Base-by-base conservation (phyloP, 352 stramenopile genomes). In the Phytopythium litorale region DNA sequence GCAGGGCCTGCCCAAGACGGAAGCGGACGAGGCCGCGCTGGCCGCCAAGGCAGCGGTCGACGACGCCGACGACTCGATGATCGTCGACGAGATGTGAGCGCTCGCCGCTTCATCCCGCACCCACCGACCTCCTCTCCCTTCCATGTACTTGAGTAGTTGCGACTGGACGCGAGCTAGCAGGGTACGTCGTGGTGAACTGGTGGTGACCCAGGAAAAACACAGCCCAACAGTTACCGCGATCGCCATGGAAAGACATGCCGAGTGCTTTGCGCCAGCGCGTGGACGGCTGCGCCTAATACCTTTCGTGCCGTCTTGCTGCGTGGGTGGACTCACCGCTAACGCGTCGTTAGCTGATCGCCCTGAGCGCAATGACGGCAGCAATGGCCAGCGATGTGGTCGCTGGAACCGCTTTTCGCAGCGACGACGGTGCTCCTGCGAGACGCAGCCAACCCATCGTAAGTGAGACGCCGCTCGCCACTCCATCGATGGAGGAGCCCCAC, bases 21-120 rank as follows among this genome's bases (percentile, higher is more conserved):
- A 86, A 48, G 68, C 79, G 33, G 70, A 84, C 62, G 75, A 83
- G 28, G 35, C 68, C 9, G 63, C 64, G 12, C 65, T 76, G 65
- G 32, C 23, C 42, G 35, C 54, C 33, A 66, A 72, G 28, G 64
- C 11, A 18, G 66, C 58, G 23, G 68, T 8, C 33, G 33, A 12
- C 45, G 75, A 92, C 55, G 78, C 68, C 7, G 53, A 71, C 38
- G 74, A 75, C 56, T 64, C 71, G 56, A 82, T 92, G 83, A 54
- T 78, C n/a, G 70, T 84, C 43, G 79, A 89, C 56, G 66, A 71
- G 0, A 80, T 79, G 55, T 60, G 57, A 37, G 33, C 33, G 55
- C 28, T 8, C 53, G 2, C 6, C 40, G 23, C 5, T 25, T 5
- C 7, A 3, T 6, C 49, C 23, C 48, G 13, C 23, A 35, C 12